Percentiles rank a stretch among this genome's conserved stretches.
phyloP scores from a whole-genome alignment of 169 alveolate species.

The Plasmodium vivax region DNA sequence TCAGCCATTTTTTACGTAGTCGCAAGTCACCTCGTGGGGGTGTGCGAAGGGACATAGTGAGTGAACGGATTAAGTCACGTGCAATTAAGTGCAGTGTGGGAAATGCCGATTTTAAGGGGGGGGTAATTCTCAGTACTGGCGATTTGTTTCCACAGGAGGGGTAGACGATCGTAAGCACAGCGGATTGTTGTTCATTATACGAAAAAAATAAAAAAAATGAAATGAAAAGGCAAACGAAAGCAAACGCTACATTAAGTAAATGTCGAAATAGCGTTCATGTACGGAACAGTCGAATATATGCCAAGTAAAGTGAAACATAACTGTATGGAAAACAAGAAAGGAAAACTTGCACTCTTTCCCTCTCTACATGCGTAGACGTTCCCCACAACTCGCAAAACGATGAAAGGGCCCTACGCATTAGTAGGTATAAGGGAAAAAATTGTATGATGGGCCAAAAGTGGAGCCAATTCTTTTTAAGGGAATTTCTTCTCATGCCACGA shows the following conservation, averaged over 20 bases:
- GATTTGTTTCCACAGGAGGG: background rate
- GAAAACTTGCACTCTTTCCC: background rate
- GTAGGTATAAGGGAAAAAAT: background rate
- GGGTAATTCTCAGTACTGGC: background rate
- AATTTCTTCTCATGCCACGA: background rate
- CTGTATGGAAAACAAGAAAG: background rate
- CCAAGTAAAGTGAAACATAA: background rate
- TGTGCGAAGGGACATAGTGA: background rate
- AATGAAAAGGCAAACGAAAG: background rate
- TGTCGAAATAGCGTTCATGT: background rate
- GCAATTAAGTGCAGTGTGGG: background rate
- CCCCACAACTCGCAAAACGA: slow-evolving; percentile 4
- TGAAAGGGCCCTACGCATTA: background rate
- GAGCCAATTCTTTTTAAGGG: background rate
- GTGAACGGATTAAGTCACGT: background rate
- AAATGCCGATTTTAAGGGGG: background rate
- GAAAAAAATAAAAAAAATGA: background rate
- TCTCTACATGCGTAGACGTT: background rate
- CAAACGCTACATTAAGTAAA: background rate
- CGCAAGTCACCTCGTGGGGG: background rate
- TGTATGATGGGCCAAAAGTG: background rate
- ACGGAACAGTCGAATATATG: background rate
- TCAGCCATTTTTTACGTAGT: background rate
- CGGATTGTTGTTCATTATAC: background rate
- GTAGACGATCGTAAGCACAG: background rate